These are phyloP conservation scores for Lentinula sp. DNA, from an alignment of 768 basidiomycete species.

Conservation along the genomic window DNA sequence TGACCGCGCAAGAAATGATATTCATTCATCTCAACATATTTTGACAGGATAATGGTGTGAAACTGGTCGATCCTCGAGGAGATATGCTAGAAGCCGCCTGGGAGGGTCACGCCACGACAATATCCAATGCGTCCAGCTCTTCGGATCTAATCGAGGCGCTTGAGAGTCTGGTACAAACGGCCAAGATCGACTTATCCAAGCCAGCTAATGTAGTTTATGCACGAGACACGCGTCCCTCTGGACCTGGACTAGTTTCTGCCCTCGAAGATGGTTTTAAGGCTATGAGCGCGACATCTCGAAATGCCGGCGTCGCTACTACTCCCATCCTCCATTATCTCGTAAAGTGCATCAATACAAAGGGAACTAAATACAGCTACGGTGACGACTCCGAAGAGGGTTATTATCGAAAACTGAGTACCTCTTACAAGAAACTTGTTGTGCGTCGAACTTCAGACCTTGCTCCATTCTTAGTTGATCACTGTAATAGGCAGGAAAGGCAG, in stretches of 20 bases:
- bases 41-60: conserved; percentile 92
- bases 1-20: not conserved
- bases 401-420: conserved; percentile 68
- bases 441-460: conserved; percentile 21
- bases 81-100: conserved; percentile 96
- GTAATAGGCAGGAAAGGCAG: conserved; percentile 51
- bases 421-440: conserved; percentile 87
- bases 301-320: conserved; percentile 87
- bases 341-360: conserved; percentile 81
- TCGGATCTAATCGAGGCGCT: conserved; percentile 68
- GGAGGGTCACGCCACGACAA: conserved; percentile 80
- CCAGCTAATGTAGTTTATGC: conserved; percentile 87
- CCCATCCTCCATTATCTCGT: conserved; percentile 96
- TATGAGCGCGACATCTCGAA: conserved; percentile 58
- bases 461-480: conserved; percentile 2
- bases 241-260: conserved; percentile 65
- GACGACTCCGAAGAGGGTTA: conserved; percentile 81
- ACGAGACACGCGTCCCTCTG: conserved; percentile 89
- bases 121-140: conserved; percentile 79
- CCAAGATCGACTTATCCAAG: conserved; percentile 73
- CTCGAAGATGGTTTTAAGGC: conserved; percentile 80
- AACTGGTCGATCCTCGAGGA: conserved; percentile 93
- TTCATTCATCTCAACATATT: conserved; percentile 3
- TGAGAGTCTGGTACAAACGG: conserved; percentile 48
- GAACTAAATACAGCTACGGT: conserved; percentile 72